phyloP scores from a whole-genome alignment of 441 rosid genomes.

The Manihot esculenta region DNA sequence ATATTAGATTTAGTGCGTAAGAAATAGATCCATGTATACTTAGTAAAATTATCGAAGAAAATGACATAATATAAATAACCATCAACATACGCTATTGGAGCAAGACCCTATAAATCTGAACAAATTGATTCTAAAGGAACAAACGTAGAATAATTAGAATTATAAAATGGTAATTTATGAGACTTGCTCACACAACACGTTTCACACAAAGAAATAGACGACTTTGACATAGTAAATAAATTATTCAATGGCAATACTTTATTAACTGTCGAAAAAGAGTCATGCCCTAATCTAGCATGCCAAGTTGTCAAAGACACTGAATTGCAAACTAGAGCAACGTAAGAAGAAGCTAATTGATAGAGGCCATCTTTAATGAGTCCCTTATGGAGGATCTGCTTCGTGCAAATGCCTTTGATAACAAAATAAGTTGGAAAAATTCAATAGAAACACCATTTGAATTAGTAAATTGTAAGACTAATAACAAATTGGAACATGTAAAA shows the following conservation, averaged over 20 bases:
- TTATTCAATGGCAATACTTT: not conserved
- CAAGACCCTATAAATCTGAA: too few species aligned
- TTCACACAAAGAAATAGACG: not conserved
- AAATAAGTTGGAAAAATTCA: too few species aligned
- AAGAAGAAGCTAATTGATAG: not conserved
- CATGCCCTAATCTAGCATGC: not conserved
- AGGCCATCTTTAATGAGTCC: not conserved
- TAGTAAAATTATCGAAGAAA: not conserved
- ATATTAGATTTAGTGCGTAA: not conserved
- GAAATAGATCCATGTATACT: not conserved
- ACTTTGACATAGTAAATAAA: too few species aligned
- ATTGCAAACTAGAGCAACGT: not conserved
- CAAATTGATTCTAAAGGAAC: not conserved
- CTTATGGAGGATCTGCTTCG: not conserved
- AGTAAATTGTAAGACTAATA: not conserved
- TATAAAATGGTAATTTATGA: not conserved
- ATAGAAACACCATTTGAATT: not conserved
- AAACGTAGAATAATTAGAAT: not conserved
- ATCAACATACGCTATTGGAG: not conserved
- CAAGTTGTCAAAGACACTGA: too few species aligned
- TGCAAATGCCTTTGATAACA: not conserved
- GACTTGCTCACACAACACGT: not conserved
- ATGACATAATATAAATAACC: too few species aligned
- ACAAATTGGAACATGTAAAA: not conserved
- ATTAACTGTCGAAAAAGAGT: not conserved